Evolutionary conservation across 2,329 filamentous ascomycete species (phyloP), one percentile per base, ranked within the genome.

Genomic region (Trichoderma endophyticum): DNA sequence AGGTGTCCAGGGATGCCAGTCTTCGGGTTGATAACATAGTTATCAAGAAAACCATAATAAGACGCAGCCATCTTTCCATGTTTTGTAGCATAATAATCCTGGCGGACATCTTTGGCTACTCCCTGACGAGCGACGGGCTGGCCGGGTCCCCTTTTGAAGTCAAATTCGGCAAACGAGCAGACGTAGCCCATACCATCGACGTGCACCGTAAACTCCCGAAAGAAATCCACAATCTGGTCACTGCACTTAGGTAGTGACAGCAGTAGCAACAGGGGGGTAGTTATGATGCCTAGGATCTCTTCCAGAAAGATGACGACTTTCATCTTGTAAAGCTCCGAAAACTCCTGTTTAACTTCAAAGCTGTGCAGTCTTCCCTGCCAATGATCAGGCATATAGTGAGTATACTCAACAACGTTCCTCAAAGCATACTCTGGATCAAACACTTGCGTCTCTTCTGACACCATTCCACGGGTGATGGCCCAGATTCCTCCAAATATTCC

Each of bases 11-110:
- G 88, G 24, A 91, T 87, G 2, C 90, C 90, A 7, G 88, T 89
- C 79, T 90, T 91, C 4, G 91, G 90, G 76, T 93, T 93, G 63
- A 91, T 89, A 15, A 91, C 89, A 77, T 99, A 99, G 76, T 97
- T 95, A 78, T 98, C 94, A 72, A 98, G 85, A 80, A 99, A 99
- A 2, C 95, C 94, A 77, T 96, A 95, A 79, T 98, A 96, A 0
- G 95, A 98, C 18, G 94, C 93, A n/a, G 96, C 91, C 93, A 99
- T 97, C 83, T 99, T 99, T 74, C 95, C 93, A 78, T 99, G 95
- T 79, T 98, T 98, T 11, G 94, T 94, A 26, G 93, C 91, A 79
- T 96, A 98, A 80, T 98, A 98, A 76, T 98, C 95, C 72, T 96
- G 93, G 12, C 96, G 90, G 11, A 94, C 87, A 79, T 94, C 92